Base-by-base conservation (phyloP, 495 filamentous ascomycete genomes). In the Penicillium subrubescens region DNA sequence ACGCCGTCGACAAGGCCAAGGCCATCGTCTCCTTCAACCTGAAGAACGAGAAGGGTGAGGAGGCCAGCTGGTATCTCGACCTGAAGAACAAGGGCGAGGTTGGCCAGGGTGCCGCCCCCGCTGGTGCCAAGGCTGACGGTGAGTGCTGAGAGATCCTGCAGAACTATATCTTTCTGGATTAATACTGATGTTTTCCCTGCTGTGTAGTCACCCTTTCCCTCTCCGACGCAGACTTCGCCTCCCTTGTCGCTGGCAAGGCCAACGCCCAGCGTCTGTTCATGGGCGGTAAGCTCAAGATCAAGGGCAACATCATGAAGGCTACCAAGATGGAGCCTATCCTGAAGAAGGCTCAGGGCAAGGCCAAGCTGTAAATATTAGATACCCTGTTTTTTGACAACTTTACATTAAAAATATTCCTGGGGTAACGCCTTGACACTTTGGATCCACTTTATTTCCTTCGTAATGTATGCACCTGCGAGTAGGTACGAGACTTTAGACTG, bases 291-390 rank as follows among this genome's bases (percentile, higher is more conserved):
- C 84, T 99, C 73, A 99, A 97, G 89, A 87, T 98, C 72, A 96
- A 93, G 87, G 95, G 95, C 54, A 92, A 98, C 78, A 89, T 99
- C 54, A 98, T 98, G 96, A 96, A 96, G 87, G 95, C 95, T 27
- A 97, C 95, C 50, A 97, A 96, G 88, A 89, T 95, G 79, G 92
- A 97, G 77, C 92, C 93, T 58, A 88, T 97, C 73, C 81, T 98
- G 65, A 93, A 93, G 85, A 96, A 93, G 83, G 91, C 93, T 62
- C 88, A 90, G 76, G 86, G 83, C 65, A 93, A 91, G 82, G 87
- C 92, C 68, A 97, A 96, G 83, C 82, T 97, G 79, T 94, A 84
- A 81, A 79, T 58, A 71, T 48, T 76, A 78, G 70, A 79, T 79
- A 78, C 78, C 76, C 75, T 41, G 25, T 52, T 61, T 59, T 60